Conservation (phyloP, 1,284 basidiomycete species). For the Tausonia pullulans region DNA sequence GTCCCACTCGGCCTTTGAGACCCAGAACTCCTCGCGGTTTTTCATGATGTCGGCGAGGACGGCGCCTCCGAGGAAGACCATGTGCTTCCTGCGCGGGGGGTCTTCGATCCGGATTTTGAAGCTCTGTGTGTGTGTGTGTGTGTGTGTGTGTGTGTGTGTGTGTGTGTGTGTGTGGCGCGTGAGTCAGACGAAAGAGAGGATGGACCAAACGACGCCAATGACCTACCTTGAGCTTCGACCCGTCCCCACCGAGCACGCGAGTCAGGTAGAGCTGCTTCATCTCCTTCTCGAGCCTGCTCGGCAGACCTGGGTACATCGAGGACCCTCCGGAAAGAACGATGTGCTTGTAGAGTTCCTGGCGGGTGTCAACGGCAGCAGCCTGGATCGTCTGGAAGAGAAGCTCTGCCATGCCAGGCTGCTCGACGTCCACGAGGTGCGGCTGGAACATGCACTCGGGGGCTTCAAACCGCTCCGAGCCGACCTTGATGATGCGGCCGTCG, state of each 20-base stretch:
- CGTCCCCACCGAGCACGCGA: conserved; percentile 74
- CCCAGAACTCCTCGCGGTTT: conserved; percentile 86
- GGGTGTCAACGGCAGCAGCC: conserved; percentile 76
- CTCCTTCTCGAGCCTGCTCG: conserved; percentile 93
- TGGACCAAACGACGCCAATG: neutral
- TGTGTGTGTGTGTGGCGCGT: neutral
- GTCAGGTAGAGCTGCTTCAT: conserved; percentile 98
- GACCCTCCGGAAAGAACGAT: conserved; percentile 95
- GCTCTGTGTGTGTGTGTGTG: conserved; percentile 53
- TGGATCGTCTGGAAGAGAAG: conserved; percentile 97
- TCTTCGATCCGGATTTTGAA: conserved; percentile 99
- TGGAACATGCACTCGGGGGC: conserved; percentile 99
- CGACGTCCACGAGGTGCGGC: conserved; percentile 92
- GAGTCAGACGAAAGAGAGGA: conserved; percentile 7
- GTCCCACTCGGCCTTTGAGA: conserved; percentile 82
- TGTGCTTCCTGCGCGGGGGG: conserved; percentile 93
- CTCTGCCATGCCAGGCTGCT: conserved; percentile 94
- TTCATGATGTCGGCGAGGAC: conserved; percentile 99
- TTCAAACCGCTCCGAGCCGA: conserved; percentile 97
- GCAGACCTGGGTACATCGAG: conserved; percentile 97
- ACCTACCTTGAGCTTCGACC: conserved; percentile 72
- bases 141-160: conserved; percentile 31
- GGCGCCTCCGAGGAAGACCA: conserved; percentile 97
- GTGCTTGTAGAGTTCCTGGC: conserved; percentile 91
- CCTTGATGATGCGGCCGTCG: conserved; percentile 92